Percentiles rank a stretch among this genome's conserved stretches.
Conservation (phyloP, 1,139 yeast genomes). For the Petasospora fabianii region DNA sequence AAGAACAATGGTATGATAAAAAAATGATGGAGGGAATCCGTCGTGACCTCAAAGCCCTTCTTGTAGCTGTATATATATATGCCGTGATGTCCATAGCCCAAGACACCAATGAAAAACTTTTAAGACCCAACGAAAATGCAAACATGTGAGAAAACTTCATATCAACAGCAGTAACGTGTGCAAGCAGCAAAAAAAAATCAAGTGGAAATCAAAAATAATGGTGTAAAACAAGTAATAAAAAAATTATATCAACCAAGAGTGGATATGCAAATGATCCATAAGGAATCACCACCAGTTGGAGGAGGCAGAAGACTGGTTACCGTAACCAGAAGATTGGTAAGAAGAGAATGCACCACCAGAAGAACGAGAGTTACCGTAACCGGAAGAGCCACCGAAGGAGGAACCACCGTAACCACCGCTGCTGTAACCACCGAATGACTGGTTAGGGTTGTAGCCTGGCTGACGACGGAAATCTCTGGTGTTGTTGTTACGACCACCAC, state of each 20-base stretch:
- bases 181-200: not conserved
- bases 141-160: constrained; percentile 16
- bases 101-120: constrained; percentile 13
- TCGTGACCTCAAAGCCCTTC: constrained; percentile 11
- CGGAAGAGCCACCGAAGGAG: constrained; percentile 15
- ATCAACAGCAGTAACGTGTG: constrained; percentile 9
- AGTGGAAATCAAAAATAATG: not conserved
- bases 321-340: constrained; percentile 17
- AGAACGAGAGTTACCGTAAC: constrained; percentile 21
- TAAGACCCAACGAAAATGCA: constrained; percentile 15
- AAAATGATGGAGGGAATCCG: not conserved
- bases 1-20: constrained; percentile 1
- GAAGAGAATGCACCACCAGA: constrained; percentile 20
- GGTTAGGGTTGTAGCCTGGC: constrained; percentile 27
- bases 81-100: constrained; percentile 9
- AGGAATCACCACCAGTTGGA: constrained; percentile 22
- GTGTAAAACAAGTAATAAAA: not conserved
- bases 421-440: constrained; percentile 29
- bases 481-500: constrained; percentile 36
- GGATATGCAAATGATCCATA: not conserved
- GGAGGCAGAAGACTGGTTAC: constrained; percentile 24
- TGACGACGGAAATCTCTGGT: constrained; percentile 59
- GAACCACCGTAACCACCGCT: constrained; percentile 31
- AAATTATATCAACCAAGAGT: constrained; percentile 1
- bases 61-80: constrained; percentile 10